Evolutionary conservation across 208 protist species (phyloP).

Genomic region (Leishmania aethiopica): DNA sequence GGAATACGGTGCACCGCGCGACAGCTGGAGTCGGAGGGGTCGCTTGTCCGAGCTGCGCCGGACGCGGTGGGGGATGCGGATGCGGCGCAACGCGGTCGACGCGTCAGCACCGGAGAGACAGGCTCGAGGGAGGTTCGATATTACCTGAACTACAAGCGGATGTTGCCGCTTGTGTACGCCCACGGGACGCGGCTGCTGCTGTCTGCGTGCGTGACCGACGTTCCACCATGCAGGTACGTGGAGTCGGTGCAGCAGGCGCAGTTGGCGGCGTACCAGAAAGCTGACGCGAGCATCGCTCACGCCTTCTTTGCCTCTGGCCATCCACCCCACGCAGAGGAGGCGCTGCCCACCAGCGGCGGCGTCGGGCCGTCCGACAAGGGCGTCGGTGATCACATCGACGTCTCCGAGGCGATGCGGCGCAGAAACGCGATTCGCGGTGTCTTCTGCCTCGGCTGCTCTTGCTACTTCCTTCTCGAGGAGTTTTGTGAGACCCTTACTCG

Average conservation of each 20-base stretch:
- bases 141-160: conserved; percentile 79
- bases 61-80: neutral
- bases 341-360: neutral
- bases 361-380: neutral
- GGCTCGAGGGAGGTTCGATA: conserved; percentile 35
- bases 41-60: neutral
- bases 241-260: conserved; percentile 20
- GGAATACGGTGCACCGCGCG: conserved; percentile 68
- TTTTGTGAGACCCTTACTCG: conserved; percentile 46
- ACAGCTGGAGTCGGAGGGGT: conserved; percentile 42
- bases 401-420: conserved; percentile 44
- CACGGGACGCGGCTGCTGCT: conserved; percentile 78
- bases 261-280: conserved; percentile 14
- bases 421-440: conserved; percentile 50
- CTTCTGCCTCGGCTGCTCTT: conserved; percentile 62
- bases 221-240: conserved; percentile 32
- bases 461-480: conserved; percentile 69
- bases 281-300: conserved; percentile 14
- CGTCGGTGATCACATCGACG: conserved; percentile 29
- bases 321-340: neutral
- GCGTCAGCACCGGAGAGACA: neutral
- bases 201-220: conserved; percentile 38
- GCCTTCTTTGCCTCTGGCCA: conserved; percentile 9
- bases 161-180: conserved; percentile 75
- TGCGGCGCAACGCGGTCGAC: neutral